Conservation (phyloP, 2,329 filamentous ascomycete species). For the Penicillium decumbens region DNA sequence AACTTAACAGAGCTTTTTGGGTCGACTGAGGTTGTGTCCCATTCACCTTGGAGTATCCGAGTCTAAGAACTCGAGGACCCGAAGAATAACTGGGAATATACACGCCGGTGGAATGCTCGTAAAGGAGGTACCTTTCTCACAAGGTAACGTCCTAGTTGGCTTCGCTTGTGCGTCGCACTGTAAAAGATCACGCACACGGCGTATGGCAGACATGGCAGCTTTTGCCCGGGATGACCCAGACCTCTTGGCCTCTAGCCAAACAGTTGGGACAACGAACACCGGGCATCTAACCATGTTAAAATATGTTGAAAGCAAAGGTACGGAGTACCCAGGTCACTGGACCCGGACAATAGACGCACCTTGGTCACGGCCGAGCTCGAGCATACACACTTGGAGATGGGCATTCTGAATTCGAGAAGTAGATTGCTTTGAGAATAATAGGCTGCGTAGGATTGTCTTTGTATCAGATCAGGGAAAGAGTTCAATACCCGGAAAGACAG, state of each 20-base stretch:
- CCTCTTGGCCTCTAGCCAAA: slow-evolving; percentile 32
- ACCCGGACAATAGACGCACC: slow-evolving; percentile 10
- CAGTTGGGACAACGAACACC: slow-evolving; percentile 43
- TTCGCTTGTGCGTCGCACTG: not conserved
- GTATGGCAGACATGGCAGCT: slow-evolving; percentile 43
- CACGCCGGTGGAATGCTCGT: not conserved
- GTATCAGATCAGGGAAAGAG: not conserved
- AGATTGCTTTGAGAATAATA: not conserved
- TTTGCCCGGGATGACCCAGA: slow-evolving; percentile 47
- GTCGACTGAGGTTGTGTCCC: not conserved
- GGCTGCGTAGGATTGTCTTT: not conserved
- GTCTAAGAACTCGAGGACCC: not conserved
- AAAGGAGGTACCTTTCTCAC: not conserved
- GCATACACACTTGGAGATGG: slow-evolving; percentile 10
- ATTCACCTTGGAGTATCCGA: not conserved
- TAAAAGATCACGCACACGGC: slow-evolving; percentile 23
- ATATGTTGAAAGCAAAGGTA: not conserved
- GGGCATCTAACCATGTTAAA: slow-evolving; percentile 37
- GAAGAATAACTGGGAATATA: not conserved
- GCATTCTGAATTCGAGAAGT: slow-evolving; percentile 8
- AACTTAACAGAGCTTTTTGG: not conserved
- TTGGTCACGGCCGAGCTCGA: slow-evolving; percentile 12
- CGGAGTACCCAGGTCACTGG: not conserved
- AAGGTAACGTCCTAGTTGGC: not conserved
- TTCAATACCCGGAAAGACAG: not conserved